Percentiles rank a stretch among this genome's conserved stretches.
Evolutionary conservation across 495 filamentous ascomycete species (phyloP).

Genomic region (Penicillium parvum): DNA sequence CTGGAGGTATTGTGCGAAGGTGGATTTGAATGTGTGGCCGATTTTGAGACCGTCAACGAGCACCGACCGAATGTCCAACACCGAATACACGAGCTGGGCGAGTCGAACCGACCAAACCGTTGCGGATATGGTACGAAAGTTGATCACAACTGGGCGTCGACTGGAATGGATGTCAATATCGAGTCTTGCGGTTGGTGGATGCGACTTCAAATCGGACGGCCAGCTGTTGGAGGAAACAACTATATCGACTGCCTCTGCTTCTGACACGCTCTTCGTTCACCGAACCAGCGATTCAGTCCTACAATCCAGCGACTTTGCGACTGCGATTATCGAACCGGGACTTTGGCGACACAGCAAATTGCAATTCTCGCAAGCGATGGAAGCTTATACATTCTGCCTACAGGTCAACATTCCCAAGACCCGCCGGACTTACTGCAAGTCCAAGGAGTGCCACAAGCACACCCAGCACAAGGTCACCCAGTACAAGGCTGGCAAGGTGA

Average conservation of each 20-base stretch:
- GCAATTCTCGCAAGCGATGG: neutral
- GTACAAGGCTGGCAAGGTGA: slow-evolving; percentile 93
- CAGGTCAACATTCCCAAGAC: slow-evolving; percentile 91
- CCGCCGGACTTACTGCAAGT: slow-evolving; percentile 91
- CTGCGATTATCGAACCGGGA: neutral
- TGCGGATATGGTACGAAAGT: neutral
- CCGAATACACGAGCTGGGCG: slow-evolving; percentile 1
- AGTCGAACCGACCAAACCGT: neutral
- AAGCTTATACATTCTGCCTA: slow-evolving; percentile 18
- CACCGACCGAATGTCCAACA: slow-evolving; percentile 7
- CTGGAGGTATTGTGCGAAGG: slow-evolving; percentile 13
- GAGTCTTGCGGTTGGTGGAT: neutral
- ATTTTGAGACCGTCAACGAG: slow-evolving; percentile 18
- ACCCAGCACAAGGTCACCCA: slow-evolving; percentile 91
- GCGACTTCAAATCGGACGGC: neutral
- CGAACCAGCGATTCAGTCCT: too few species aligned
- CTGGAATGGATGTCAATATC: neutral
- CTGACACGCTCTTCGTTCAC: too few species aligned
- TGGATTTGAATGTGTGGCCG: slow-evolving; percentile 18
- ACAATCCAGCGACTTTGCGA: neutral
- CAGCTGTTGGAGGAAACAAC: too few species aligned
- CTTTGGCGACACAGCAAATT: neutral
- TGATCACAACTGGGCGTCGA: neutral
- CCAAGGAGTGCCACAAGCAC: slow-evolving; percentile 92
- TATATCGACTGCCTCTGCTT: too few species aligned